Evolutionary conservation across 208 protist genomes (phyloP), one percentile per base, ranked within the genome.

Genomic region (Wallacemonas sp.): DNA sequence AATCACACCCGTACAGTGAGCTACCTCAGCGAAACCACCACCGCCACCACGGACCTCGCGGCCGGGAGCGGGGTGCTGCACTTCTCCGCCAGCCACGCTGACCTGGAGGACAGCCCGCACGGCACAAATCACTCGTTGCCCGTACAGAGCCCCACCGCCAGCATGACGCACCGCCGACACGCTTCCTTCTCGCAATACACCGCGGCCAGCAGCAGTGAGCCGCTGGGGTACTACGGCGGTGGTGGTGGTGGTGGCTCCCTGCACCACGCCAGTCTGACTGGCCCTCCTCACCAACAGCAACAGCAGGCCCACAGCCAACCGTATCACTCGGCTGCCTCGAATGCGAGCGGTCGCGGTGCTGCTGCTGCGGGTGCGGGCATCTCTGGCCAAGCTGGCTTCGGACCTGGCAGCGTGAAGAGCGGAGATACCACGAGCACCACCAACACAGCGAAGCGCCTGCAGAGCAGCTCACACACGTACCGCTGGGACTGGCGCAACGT

Each of bases 401-500:
- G 15, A 44, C 56, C 54, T 33, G 72, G 74, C 74, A 80, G 74
- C 47, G 72, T 65, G 1, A 64, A 51, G 49, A 74, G 69, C 31
- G 68, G 74, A 11, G 68, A 75, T 30, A 80, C 68, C n/a, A 42
- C 36, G 15, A 72, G 54, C 66, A 65, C 53, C 26, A 62, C 68
- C 22, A 41, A 28, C 19, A 44, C 58, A 9, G 58, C 21, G 6
- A 41, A 24, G 58, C 62, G 62, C 2, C 34, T 58, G 41, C 59
- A 30, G 22, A 30, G 62, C 31, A 73, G 61, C 44, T 67, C 58
- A 14, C 62, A 70, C 24, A 70, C 47, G 24, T 84, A 75, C 68
- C 63, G 69, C 3, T 84, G 77, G 77, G 77, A 81, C 56, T 87
- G 81, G 81, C 72, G 68, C 26, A 75, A 62, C 41, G 65, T 55